Base-by-base conservation (phyloP, 169 alveolate genomes). In the Pseudocohnilembus persalinus region DNA sequence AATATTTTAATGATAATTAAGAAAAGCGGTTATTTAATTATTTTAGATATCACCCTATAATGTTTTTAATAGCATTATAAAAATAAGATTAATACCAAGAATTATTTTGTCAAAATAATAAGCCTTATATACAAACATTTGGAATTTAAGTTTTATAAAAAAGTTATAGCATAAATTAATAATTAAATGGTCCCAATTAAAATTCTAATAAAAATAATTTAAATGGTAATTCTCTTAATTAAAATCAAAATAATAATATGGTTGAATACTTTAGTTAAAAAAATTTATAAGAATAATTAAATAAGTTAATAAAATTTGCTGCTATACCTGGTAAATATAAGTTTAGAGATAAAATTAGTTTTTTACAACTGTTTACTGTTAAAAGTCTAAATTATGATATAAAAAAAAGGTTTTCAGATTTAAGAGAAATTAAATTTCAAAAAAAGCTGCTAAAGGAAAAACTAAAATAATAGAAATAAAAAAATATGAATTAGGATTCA, bases 341-440 rank as follows among this genome's bases (percentile, higher is more conserved):
- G 63, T 79, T 49, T 49, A 79, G 84, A 31, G 84, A 79, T 24
- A 34, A 75, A 79, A 49, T 79, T 31, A 79, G 63, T 79, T 79
- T 79, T 79, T 79, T 63, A 15, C 31, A 63, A 31, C 49, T 76
- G 11, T 35, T 35, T 49, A 49, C 34, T 33, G 25, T 79, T n/a
- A 79, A 79, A 63, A 29, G 76, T 35, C 35, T 79, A 28, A 79
- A 79, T 30, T 49, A 49, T 28, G 84, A 79, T 79, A 35, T 79
- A 1, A 64, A 75, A 20, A 79, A 79, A 79, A 79, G 76, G 63
- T 49, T 79, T 0, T 27, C n/a, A 25, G 28, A 79, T 28, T n/a
- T 34, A 28, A 49, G 68, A 20, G 68, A 49, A 49, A 11, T 49
- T 4, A 49, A 49, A 49, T 79, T 49, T 16, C 76, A 79, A 28